Percentiles rank a stretch among this genome's conserved stretches.
phyloP scores from a whole-genome alignment of 345 rosid genomes.

The Brassica rapa region DNA sequence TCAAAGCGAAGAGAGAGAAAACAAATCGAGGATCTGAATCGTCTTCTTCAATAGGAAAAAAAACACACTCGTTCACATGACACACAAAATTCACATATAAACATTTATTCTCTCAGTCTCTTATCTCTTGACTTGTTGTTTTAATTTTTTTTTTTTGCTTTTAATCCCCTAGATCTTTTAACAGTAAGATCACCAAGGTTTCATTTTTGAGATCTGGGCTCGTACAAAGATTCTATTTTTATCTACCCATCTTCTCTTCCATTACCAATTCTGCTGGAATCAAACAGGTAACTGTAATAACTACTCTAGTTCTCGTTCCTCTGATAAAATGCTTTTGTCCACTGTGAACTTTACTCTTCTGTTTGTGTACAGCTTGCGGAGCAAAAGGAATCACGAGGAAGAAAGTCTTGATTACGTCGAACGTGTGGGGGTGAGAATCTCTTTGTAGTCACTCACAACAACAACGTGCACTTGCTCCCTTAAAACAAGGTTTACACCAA shows the following conservation, averaged over 20 bases:
- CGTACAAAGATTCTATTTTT: conserved; percentile 33
- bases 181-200: conserved; percentile 22
- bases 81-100: neutral
- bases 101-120: neutral
- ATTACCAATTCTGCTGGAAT: conserved; percentile 13
- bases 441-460: conserved; percentile 21
- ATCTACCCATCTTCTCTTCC: neutral
- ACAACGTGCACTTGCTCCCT: conserved; percentile 28
- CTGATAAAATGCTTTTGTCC: neutral
- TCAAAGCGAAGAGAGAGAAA: neutral
- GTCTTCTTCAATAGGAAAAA: neutral
- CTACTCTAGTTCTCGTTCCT: neutral
- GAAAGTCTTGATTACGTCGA: neutral
- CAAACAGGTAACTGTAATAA: conserved; percentile 24
- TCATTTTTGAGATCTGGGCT: conserved; percentile 40
- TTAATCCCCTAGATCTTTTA: conserved; percentile 18
- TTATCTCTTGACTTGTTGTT: neutral
- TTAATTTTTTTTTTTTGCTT: neutral
- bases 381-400: neutral
- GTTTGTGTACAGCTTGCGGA: neutral
- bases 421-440: conserved; percentile 28
- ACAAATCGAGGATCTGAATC: neutral
- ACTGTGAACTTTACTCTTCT: conserved; percentile 2
- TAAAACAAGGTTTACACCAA: neutral
- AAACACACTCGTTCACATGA: neutral